Evolutionary conservation across 441 rosid genomes (phyloP).

Genomic region (Pelargonium fulgidum): DNA sequence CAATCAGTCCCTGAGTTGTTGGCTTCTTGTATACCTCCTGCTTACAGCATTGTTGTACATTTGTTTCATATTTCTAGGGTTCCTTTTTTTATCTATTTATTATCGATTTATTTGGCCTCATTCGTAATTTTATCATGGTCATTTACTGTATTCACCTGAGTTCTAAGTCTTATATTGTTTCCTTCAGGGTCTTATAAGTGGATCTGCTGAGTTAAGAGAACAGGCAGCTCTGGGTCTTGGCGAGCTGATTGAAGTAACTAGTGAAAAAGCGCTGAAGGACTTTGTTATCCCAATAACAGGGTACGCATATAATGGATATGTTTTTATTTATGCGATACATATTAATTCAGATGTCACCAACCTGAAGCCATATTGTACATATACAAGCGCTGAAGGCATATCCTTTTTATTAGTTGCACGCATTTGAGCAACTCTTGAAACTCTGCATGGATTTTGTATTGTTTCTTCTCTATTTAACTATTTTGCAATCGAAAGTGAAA

Average conservation of each 20-base stretch:
- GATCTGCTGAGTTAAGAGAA: constrained; percentile 91
- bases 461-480: too few species aligned
- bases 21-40: too few species aligned
- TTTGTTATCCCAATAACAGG: constrained; percentile 97
- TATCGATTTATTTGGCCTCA: background rate
- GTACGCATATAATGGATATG: constrained; percentile 36
- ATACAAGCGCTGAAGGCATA: too few species aligned
- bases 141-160: background rate
- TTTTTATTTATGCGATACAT: background rate
- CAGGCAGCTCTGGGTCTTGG: constrained; percentile 99
- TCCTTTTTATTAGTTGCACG: too few species aligned
- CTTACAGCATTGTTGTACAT: too few species aligned
- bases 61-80: too few species aligned
- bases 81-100: too few species aligned
- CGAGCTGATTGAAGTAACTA: constrained; percentile 95
- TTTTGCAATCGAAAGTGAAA: too few species aligned
- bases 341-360: background rate
- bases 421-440: too few species aligned
- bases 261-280: constrained; percentile 83
- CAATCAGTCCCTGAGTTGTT: too few species aligned
- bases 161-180: constrained; percentile 16
- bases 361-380: background rate
- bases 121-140: background rate
- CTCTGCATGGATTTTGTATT: too few species aligned
- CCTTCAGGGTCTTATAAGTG: constrained; percentile 76